Evolutionary conservation across 2,329 filamentous ascomycete genomes (phyloP).

Genomic region (Aureobasidium vineae): DNA sequence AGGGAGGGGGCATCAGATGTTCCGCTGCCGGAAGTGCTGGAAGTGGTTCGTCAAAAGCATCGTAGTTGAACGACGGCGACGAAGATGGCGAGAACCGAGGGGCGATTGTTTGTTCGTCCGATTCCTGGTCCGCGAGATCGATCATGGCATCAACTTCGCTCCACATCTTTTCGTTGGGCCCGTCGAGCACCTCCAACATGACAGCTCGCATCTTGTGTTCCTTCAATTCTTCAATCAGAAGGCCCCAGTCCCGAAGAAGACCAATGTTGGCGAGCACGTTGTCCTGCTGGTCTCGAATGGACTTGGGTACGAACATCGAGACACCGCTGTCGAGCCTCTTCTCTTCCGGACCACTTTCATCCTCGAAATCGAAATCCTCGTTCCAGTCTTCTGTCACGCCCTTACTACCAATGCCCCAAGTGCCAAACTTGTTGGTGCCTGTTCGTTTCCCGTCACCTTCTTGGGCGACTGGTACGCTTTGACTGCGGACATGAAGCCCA

Average conservation of each 20-base stretch:
- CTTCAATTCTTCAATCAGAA: constrained; percentile 80
- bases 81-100: constrained; percentile 56
- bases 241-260: constrained; percentile 76
- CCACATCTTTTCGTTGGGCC: constrained; percentile 63
- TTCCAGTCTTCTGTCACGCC: constrained; percentile 85
- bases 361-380: constrained; percentile 78
- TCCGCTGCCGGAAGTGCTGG: constrained; percentile 5
- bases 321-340: constrained; percentile 47
- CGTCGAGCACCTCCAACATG: constrained; percentile 63
- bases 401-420: constrained; percentile 77
- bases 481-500: constrained; percentile 71
- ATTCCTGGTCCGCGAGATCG: constrained; percentile 69
- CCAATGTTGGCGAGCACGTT: constrained; percentile 80
- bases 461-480: constrained; percentile 71
- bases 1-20: background rate
- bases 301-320: constrained; percentile 70
- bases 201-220: constrained; percentile 69
- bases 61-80: constrained; percentile 57
- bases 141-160: constrained; percentile 85
- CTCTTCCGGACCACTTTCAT: constrained; percentile 41
- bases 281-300: constrained; percentile 76
- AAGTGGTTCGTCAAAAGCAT: constrained; percentile 55
- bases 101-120: constrained; percentile 54
- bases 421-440: constrained; percentile 69
- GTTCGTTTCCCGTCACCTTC: constrained; percentile 58